Conservation (phyloP, 208 protist genomes). For the Borovskyia barvae region DNA sequence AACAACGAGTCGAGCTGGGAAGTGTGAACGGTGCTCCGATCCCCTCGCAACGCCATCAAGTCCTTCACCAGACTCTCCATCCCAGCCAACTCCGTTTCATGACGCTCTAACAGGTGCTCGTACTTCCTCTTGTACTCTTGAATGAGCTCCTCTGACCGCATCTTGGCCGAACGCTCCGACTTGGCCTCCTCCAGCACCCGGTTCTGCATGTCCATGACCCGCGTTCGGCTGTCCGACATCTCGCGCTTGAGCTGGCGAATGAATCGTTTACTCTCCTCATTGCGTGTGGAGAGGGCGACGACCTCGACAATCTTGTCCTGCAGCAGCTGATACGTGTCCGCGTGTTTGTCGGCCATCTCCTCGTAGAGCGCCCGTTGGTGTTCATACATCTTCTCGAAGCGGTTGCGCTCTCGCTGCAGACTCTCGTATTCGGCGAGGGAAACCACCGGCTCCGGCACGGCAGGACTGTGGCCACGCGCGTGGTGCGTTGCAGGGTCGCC, state of each 20-base stretch:
- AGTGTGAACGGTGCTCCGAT: slow-evolving; percentile 64
- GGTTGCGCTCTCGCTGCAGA: slow-evolving; percentile 72
- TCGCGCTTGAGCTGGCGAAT: slow-evolving; percentile 90
- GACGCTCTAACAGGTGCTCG: slow-evolving; percentile 45
- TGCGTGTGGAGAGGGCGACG: slow-evolving; percentile 80
- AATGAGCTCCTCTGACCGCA: slow-evolving; percentile 56
- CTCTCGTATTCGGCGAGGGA: slow-evolving; percentile 51
- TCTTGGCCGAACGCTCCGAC: slow-evolving; percentile 41
- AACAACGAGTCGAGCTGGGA: slow-evolving; percentile 79
- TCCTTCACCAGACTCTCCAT: slow-evolving; percentile 79
- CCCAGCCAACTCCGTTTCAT: slow-evolving; percentile 60
- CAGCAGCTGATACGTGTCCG: slow-evolving; percentile 62
- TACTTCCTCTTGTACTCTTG: slow-evolving; percentile 66
- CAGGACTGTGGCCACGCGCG: slow-evolving; percentile 8
- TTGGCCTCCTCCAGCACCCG: slow-evolving; percentile 57
- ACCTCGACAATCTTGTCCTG: slow-evolving; percentile 90
- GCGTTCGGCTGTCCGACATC: slow-evolving; percentile 73
- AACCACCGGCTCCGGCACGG: slow-evolving; percentile 41
- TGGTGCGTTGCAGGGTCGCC: slow-evolving; percentile 18
- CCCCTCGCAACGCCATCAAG: slow-evolving; percentile 57
- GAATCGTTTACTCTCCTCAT: slow-evolving; percentile 87
- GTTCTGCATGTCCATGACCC: slow-evolving; percentile 86
- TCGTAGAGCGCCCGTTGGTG: slow-evolving; percentile 85
- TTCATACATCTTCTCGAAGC: slow-evolving; percentile 87
- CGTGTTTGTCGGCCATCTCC: slow-evolving; percentile 76